Base-by-base conservation (phyloP, 495 filamentous ascomycete genomes). In the Ramalina intermedia region DNA sequence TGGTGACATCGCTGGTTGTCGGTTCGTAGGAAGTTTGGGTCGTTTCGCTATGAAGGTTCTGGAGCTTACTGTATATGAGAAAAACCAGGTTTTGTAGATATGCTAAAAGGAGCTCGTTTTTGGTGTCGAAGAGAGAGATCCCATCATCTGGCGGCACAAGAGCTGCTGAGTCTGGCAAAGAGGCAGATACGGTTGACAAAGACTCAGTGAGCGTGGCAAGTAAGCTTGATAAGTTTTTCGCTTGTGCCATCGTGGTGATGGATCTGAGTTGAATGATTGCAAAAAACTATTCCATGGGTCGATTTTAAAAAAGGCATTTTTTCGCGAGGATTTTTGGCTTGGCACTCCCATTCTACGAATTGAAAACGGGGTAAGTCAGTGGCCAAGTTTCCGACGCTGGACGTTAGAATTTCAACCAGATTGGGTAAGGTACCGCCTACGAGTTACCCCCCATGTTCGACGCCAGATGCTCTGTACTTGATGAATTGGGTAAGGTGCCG, bases 21-120 rank as follows among this genome's bases (percentile, higher is more conserved):
- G 42, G 3, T 12, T 61, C 53, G 6, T 50, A 24, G 2, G 58
- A 49, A 14, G 48, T 39, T 1, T 66, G 55, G 0, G 60, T 53
- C n/a, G 60, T 52, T 0, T 69, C 57, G 0, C 61, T 45, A 2
- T 37, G 38, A 0, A 59, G 55, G 16, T 60, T 66, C 45, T 55
- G 56, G 24, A 96, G 61, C 62, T 94, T 91, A 39, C 89, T 64
- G 2, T 96, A 66, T 36, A 93, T 82, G 43, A 96, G 68, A 55
- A 95, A 94, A 27, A 90, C 85, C 4, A 95, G 76, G 56, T 96
- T 89, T 57, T 96, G 93, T 0, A 96, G 70, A 67, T 98, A 98
- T 1, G 93, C 87, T 39, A 98, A 82, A 13, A 98, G 77, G 16
- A 96, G 75, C 53, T 98, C 93, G 69, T 86, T 94, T 63, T 98